Evolutionary conservation across 768 basidiomycete species (phyloP).

Genomic region (Tulasnella sp.): DNA sequence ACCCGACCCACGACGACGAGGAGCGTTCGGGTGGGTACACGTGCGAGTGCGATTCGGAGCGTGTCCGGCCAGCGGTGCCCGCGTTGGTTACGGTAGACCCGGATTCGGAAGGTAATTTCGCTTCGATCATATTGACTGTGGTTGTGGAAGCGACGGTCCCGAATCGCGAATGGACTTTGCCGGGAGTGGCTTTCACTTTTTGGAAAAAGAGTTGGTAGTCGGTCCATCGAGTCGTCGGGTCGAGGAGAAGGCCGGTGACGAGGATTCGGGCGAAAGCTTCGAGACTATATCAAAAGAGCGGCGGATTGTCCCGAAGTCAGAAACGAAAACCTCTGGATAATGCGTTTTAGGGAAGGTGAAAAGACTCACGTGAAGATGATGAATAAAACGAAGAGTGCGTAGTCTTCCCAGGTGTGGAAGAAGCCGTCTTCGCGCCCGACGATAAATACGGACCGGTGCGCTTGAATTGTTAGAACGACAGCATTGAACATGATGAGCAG

Average conservation of each 20-base stretch:
- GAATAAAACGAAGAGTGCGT: slow-evolving; percentile 72
- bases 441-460: slow-evolving; percentile 44
- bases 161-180: background rate
- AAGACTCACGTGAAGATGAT: slow-evolving; percentile 73
- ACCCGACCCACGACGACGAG: slow-evolving; percentile 1
- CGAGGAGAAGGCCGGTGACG: slow-evolving; percentile 78
- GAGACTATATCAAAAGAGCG: slow-evolving; percentile 34
- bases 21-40: slow-evolving; percentile 31
- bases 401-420: slow-evolving; percentile 86
- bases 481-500: slow-evolving; percentile 76
- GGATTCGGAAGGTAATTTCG: background rate
- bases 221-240: slow-evolving; percentile 42
- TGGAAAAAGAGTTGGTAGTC: background rate
- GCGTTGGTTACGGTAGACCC: slow-evolving; percentile 23
- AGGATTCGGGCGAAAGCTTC: slow-evolving; percentile 84
- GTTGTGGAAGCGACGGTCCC: background rate
- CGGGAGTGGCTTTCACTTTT: background rate
- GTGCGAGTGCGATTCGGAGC: slow-evolving; percentile 42
- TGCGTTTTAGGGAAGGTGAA: background rate
- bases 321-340: too few relatives aligned
- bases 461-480: slow-evolving; percentile 69
- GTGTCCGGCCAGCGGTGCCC: slow-evolving; percentile 55
- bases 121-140: background rate
- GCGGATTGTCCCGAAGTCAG: background rate
- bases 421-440: slow-evolving; percentile 42